Evolutionary conservation across 2,329 filamentous ascomycete species (phyloP), one percentile per base, ranked within the genome.

Genomic region (Colletotrichum sansevieriae): DNA sequence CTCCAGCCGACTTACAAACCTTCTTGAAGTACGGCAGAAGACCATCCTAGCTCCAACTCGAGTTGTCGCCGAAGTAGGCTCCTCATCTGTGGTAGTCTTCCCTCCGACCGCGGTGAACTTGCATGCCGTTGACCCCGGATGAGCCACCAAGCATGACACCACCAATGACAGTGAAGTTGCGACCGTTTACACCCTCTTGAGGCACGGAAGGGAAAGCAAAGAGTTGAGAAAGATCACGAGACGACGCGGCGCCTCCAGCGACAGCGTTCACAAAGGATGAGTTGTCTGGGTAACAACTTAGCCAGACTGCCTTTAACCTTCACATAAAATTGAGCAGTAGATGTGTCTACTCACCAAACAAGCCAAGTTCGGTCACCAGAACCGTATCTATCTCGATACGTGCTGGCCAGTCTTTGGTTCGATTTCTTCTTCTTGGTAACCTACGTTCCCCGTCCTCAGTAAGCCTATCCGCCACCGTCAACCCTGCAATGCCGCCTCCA

Each of bases 11-110:
- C 10, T n/a, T n/a, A 18, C 33, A 25, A 35, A 70, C 74, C 72
- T 76, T 76, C 35, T 72, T 73, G 65, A 76, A 76, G 56, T 74
- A 76, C 2, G 76, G 75, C 18, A 77, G 57, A 4, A 76, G 58
- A n/a, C 71, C 72, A 22, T 76, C 67, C 75, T 75, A 76, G 52
- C 70, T 73, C 76, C 76, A 76, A 25, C 70, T 59, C 2, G 70
- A 72, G 10, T 57, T 49, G 44, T 39, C 35, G 20, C 72, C 68
- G 49, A 74, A 74, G 46, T 73, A 74, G 2, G 63, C 58, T 3
- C 67, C 73, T 75, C 75, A 77, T 6, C 72, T 69, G 68, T 75
- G 61, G 49, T 76, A 76, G 60, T 77, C 76, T 41, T 74, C 73
- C 29, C 64, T 71, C 10, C 74, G 72, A 3, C 74, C 75, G 1